phyloP scores from a whole-genome alignment of 352 stramenopile genomes.

The Aphanomyces cochlioides region DNA sequence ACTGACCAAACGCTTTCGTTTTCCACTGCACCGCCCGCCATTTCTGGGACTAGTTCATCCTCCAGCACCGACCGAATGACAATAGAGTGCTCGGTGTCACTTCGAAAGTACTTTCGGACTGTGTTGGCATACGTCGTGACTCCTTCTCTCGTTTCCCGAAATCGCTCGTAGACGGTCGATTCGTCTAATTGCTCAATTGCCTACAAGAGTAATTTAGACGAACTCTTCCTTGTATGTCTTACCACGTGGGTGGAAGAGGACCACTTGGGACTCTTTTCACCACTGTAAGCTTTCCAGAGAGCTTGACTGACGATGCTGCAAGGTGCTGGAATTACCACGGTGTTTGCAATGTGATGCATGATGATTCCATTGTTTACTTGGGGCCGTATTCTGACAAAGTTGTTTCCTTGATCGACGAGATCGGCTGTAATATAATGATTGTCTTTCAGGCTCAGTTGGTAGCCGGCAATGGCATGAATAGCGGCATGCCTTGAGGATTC shows the following conservation, averaged over 20 bases:
- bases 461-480: slow-evolving; percentile 13
- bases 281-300: not conserved
- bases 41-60: slow-evolving; percentile 18
- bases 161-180: slow-evolving; percentile 8
- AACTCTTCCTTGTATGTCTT: not conserved
- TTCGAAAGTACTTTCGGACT: not conserved
- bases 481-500: not conserved
- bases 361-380: not conserved
- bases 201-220: not conserved
- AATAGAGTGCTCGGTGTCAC: not conserved
- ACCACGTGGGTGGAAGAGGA: not conserved
- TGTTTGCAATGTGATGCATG: not conserved
- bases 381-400: not conserved
- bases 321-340: not conserved
- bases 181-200: slow-evolving; percentile 1
- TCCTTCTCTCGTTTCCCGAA: not conserved
- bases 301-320: not conserved
- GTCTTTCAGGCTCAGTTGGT: slow-evolving; percentile 12
- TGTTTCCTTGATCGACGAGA: not conserved
- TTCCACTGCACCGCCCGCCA: slow-evolving; percentile 5
- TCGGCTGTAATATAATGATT: slow-evolving; percentile 9
- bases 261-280: not conserved
- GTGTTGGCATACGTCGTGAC: not conserved
- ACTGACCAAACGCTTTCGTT: slow-evolving; percentile 18
- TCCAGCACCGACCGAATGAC: slow-evolving; percentile 25